phyloP scores from a whole-genome alignment of 306 rosid species.

The Senna tora region DNA sequence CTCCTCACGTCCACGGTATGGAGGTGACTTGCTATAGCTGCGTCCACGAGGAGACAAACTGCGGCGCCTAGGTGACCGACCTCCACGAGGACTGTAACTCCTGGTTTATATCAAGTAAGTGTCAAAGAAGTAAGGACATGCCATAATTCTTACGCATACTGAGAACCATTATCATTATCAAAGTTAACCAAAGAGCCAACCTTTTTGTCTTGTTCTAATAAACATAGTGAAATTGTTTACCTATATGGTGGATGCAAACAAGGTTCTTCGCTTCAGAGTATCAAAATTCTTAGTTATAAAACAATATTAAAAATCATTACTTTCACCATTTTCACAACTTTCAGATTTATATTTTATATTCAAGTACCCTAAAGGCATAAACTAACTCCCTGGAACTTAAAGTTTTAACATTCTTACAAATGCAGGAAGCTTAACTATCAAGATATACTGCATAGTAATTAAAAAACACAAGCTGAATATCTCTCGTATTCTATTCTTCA shows the following conservation, averaged over 20 bases:
- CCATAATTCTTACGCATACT: neutral
- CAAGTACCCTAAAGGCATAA: neutral
- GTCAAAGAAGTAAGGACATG: constrained; percentile 24
- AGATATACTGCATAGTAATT: neutral
- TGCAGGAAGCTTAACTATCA: neutral
- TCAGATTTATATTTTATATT: neutral
- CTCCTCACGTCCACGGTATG: constrained; percentile 66
- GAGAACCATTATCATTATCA: neutral
- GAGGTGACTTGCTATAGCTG: constrained; percentile 70
- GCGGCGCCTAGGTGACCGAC: constrained; percentile 71
- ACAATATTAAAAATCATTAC: too few species aligned
- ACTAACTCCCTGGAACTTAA: neutral
- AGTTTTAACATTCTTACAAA: neutral
- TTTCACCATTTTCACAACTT: too few species aligned
- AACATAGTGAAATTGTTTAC: neutral
- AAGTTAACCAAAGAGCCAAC: neutral
- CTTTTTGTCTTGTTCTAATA: neutral
- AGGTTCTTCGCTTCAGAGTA: too few species aligned
- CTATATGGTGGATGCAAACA: too few species aligned
- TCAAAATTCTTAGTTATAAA: too few species aligned
- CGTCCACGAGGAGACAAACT: constrained; percentile 72
- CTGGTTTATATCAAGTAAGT: constrained; percentile 39
- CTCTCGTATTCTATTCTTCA: neutral
- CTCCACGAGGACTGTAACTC: constrained; percentile 75
- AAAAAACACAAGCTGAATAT: neutral